phyloP scores from a whole-genome alignment of 2,329 filamentous ascomycete species.

The Ophiostoma quercus region DNA sequence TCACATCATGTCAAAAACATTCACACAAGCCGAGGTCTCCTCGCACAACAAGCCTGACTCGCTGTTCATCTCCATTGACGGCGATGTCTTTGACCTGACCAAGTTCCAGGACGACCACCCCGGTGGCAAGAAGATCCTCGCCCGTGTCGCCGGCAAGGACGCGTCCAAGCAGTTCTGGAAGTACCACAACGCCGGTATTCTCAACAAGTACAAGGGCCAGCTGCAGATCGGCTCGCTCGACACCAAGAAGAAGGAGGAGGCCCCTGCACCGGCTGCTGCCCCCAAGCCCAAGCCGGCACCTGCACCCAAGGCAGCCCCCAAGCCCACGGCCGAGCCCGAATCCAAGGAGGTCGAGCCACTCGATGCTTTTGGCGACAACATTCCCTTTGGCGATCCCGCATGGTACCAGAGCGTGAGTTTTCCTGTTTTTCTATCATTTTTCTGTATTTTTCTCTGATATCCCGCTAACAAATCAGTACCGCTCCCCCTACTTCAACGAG shows the following conservation, averaged over 20 bases:
- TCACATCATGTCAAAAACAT: constrained; percentile 73
- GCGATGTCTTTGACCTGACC: constrained; percentile 93
- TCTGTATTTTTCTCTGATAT: not conserved
- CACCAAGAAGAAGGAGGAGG: constrained; percentile 64
- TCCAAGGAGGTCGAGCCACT: constrained; percentile 53
- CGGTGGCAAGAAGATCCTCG: constrained; percentile 63
- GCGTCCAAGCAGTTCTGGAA: constrained; percentile 66
- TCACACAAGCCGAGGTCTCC: constrained; percentile 78
- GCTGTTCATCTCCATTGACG: constrained; percentile 86
- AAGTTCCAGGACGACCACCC: constrained; percentile 82
- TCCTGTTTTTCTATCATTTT: not conserved
- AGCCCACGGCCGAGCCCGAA: constrained; percentile 26
- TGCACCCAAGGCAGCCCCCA: constrained; percentile 34
- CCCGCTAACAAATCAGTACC: constrained; percentile 56
- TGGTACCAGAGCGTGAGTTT: constrained; percentile 86
- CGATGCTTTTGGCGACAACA: constrained; percentile 77
- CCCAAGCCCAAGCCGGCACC: constrained; percentile 37
- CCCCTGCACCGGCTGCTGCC: constrained; percentile 35
- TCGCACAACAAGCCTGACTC: constrained; percentile 83
- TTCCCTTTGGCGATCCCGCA: constrained; percentile 85
- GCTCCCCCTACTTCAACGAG: constrained; percentile 95
- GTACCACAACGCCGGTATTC: constrained; percentile 76
- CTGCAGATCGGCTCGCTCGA: constrained; percentile 84
- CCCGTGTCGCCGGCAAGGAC: constrained; percentile 59
- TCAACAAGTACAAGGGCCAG: constrained; percentile 78